A percentile compares a stretch with the other conserved stretches of the same genome.
Conservation (phyloP, 495 filamentous ascomycete genomes). For the Cercophora scortea region DNA sequence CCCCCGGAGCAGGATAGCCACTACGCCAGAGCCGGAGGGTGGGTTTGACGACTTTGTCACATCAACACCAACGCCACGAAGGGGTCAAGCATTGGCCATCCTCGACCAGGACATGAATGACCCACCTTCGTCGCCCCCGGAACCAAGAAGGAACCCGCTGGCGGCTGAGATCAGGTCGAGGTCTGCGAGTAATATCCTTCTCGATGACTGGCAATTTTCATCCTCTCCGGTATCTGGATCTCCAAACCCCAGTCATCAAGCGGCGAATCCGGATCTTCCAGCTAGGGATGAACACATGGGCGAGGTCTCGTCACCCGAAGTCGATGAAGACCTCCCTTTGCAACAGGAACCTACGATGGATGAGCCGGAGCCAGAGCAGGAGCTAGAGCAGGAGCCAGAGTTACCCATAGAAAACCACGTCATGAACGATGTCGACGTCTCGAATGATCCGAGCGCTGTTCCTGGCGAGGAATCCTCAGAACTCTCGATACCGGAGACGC, state of each 20-base stretch:
- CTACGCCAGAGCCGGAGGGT: slow-evolving; percentile 30
- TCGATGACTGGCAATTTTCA: slow-evolving; percentile 39
- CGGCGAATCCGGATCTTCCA: slow-evolving; percentile 6
- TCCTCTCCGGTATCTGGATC: slow-evolving; percentile 41
- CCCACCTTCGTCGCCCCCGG: slow-evolving; percentile 47
- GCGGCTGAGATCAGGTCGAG: slow-evolving; percentile 38
- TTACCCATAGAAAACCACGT: slow-evolving; percentile 10
- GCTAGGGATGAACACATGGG: slow-evolving; percentile 7
- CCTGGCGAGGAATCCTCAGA: not conserved
- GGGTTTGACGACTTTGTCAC: slow-evolving; percentile 56
- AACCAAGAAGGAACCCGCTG: slow-evolving; percentile 42
- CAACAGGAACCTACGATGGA: slow-evolving; percentile 2
- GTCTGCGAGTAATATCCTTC: slow-evolving; percentile 26
- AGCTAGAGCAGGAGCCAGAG: not conserved
- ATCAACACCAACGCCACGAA: slow-evolving; percentile 73
- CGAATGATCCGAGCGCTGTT: not conserved
- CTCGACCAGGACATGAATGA: slow-evolving; percentile 36
- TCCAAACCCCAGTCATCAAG: slow-evolving; percentile 18
- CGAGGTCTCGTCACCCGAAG: slow-evolving; percentile 9
- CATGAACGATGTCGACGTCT: slow-evolving; percentile 18
- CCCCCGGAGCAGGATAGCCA: slow-evolving; percentile 11
- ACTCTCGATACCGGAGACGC: not conserved
- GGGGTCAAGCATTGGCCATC: slow-evolving; percentile 34
- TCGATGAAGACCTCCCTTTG: not conserved
- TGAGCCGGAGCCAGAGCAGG: not conserved